These are phyloP conservation scores for Rosa lucieae DNA, from an alignment of 306 rosid genomes.

Conservation along the genomic window DNA sequence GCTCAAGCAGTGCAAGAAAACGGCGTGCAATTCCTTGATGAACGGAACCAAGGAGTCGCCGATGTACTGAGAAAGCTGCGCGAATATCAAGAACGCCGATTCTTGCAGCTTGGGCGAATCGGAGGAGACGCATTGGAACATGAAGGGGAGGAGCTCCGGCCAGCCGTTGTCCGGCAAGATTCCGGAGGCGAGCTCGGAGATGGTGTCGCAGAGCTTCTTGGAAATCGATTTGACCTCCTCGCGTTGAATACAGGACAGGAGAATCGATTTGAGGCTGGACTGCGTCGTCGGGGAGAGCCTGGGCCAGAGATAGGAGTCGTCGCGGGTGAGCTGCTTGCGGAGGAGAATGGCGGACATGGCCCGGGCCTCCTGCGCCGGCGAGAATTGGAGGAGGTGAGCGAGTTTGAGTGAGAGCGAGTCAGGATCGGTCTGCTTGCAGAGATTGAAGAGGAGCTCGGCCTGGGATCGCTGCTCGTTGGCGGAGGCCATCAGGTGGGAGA, in stretches of 20 bases:
- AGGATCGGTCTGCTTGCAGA: conserved; percentile 94
- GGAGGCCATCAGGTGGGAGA: conserved; percentile 88
- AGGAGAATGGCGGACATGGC: conserved; percentile 98
- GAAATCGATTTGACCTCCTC: conserved; percentile 73
- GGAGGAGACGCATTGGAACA: conserved; percentile 89
- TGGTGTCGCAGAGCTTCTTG: conserved; percentile 83
- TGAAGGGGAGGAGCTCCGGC: conserved; percentile 89
- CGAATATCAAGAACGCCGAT: conserved; percentile 80
- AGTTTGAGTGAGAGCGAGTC: conserved; percentile 74
- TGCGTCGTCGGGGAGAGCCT: conserved; percentile 61
- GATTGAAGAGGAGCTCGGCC: conserved; percentile 83
- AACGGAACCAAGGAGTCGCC: conserved; percentile 78
- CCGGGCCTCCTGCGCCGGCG: conserved; percentile 69
- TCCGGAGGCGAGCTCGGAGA: conserved; percentile 93
- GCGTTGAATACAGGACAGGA: conserved; percentile 64
- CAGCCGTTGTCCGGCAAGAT: conserved; percentile 81
- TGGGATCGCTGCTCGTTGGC: conserved; percentile 88
- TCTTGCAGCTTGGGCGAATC: conserved; percentile 81
- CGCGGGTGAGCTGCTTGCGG: conserved; percentile 91
- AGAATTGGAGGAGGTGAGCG: conserved; percentile 78
- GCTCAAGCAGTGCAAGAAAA: conserved; percentile 71
- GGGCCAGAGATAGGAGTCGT: conserved; percentile 91
- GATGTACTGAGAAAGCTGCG: conserved; percentile 87
- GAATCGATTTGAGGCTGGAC: conserved; percentile 72
- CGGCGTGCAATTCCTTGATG: conserved; percentile 72